Conservation (phyloP, 371 early-diverging fungal species). For the Saksenaea vasiformis region DNA sequence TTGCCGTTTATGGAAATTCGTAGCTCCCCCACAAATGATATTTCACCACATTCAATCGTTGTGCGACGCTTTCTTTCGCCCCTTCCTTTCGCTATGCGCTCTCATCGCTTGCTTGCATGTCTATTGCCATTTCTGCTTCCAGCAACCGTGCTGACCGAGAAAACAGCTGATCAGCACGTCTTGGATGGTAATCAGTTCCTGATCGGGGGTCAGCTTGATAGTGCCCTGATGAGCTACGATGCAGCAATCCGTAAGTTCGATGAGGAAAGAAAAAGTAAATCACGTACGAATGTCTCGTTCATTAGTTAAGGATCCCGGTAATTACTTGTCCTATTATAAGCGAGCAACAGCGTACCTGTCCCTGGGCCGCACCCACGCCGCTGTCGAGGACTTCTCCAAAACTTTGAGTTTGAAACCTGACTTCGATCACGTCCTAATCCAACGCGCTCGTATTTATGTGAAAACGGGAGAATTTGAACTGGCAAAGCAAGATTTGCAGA, state of each 20-base stretch:
- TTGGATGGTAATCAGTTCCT: constrained; percentile 67
- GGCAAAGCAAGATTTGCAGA: constrained; percentile 58
- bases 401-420: constrained; percentile 80
- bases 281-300: background rate
- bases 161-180: constrained; percentile 50
- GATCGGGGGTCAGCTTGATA: constrained; percentile 56
- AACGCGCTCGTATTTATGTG: constrained; percentile 76
- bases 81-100: constrained; percentile 18
- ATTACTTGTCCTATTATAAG: constrained; percentile 82
- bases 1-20: no score
- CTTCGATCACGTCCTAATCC: constrained; percentile 78
- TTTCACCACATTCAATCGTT: no score
- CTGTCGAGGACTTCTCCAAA: constrained; percentile 77
- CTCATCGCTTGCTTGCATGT: constrained; percentile 22
- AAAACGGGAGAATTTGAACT: constrained; percentile 70
- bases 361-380: constrained; percentile 69
- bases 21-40: no score
- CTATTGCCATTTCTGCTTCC: constrained; percentile 8
- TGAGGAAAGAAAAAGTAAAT: background rate
- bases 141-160: no score
- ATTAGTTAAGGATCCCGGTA: constrained; percentile 69
- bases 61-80: no score
- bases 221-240: constrained; percentile 70
- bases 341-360: constrained; percentile 84
- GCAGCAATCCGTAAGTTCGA: constrained; percentile 65